Base-by-base conservation (phyloP, 2,329 filamentous ascomycete species). In the Podosphaera aphanis region DNA sequence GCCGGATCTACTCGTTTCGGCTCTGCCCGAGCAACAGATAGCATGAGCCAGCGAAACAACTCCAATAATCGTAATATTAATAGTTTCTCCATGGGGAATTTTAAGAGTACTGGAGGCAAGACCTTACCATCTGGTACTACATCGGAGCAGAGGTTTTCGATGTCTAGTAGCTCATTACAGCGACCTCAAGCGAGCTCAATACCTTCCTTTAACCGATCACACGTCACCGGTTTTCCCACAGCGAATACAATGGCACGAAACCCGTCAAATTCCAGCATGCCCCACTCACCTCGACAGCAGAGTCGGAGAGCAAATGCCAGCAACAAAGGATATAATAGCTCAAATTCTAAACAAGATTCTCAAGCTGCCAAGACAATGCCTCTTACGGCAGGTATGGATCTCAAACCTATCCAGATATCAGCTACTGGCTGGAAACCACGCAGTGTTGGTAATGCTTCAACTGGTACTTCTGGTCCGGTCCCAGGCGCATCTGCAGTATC, bases 321-420 rank as follows among this genome's bases (percentile, higher is more conserved):
- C 65, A 79, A 77, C 57, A 71, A 71, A 33, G 49, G 49, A 50
- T 60, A 61, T 56, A 71, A 68, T 50, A 62, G 61, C 46, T 57
- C 61, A 52, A 56, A 58, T 42, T 49, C 59, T 7, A 66, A 66
- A 57, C 69, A 66, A 49, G 79, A 85, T 53, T 73, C 74, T 29
- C 74, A 85, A 60, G 70, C 74, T 58, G 78, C 81, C 60, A 85
- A 84, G 69, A 76, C 73, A 52, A 94, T 95, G 85, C 88, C 90
- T 59, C 74, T 95, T 52, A 94, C 88, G 48, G 76, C 77, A 49
- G 79, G 81, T 53, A 69, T 74, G 66, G 82, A 93, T 1, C 64
- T 98, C 52, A 83, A 88, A 66, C 77, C 81, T 44, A 80, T 95
- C 44, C 66, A 74, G 49, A 64, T 76, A 37, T 79, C 84, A 0